Conservation (phyloP, 1,284 basidiomycete genomes). For the Moesziomyces sp. region DNA sequence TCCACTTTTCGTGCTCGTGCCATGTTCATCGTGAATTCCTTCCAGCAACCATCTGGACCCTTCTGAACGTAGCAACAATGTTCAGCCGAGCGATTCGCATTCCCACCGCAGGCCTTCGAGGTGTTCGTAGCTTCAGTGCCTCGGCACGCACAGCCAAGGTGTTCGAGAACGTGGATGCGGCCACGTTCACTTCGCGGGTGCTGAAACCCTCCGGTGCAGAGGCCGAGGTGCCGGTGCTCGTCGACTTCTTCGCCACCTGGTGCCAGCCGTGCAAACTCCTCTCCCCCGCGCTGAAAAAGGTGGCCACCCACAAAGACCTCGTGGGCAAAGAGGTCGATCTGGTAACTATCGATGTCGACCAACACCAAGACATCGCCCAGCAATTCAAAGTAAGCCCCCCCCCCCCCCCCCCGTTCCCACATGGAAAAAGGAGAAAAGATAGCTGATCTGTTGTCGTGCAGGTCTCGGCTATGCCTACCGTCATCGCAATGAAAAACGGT, state of each 20-base stretch:
- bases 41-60: no score
- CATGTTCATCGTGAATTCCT: no score
- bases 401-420: no score
- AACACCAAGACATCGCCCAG: slow-evolving; percentile 42
- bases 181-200: slow-evolving; percentile 22
- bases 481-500: slow-evolving; percentile 51
- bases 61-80: neutral
- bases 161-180: slow-evolving; percentile 24
- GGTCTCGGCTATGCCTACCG: slow-evolving; percentile 57
- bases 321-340: slow-evolving; percentile 44
- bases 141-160: slow-evolving; percentile 8
- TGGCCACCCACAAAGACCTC: slow-evolving; percentile 28
- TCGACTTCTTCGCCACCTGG: slow-evolving; percentile 61
- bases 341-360: slow-evolving; percentile 55
- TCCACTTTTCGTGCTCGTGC: neutral
- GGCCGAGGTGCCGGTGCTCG: slow-evolving; percentile 36
- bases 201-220: slow-evolving; percentile 16
- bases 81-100: slow-evolving; percentile 1
- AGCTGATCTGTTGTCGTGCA: neutral
- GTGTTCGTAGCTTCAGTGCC: slow-evolving; percentile 5
- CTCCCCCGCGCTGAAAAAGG: slow-evolving; percentile 46
- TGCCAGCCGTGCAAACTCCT: slow-evolving; percentile 61
- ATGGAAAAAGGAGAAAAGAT: no score
- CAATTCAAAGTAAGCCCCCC: slow-evolving; percentile 42
- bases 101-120: neutral